Base-by-base conservation (phyloP, 164 flowering plant genomes). In the Cinnamomum chago region DNA sequence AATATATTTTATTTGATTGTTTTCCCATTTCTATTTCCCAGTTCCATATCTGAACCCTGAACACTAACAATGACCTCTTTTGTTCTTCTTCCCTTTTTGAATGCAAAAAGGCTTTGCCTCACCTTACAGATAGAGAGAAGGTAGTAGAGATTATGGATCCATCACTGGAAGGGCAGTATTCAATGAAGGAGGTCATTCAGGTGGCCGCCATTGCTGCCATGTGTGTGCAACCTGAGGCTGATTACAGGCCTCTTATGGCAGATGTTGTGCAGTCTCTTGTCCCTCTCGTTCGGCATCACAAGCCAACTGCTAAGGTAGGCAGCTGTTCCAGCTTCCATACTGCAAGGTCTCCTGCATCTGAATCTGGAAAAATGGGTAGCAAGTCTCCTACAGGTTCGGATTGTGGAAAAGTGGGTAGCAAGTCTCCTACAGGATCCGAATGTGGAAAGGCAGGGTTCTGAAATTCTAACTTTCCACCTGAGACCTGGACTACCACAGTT, bases 201-300 rank as follows among this genome's bases (percentile, higher is more conserved):
- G 96, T 95, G 60, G 98, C 99, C 22, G 99, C 99, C 58, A 93
- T 95, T 72, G 98, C 99, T n/a, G 94, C 97, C 23, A 93, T 95
- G 98, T 95, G 99, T 50, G 97, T 95, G 58, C 98, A 93, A 78
- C 85, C 97, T 2, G 98, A 93, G 82, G 89, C 97, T 14, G 97
- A 95, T 82, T 95, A 95, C 81, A 82, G 99, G 78, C 99, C 98
- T 22, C 73, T 95, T 58, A 95, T 95, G 97, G 93, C 99, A 1
- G 96, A 93, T 79, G 98, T 95, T 0, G 96, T 93, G 76, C 98
- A 95, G 84, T 95, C 99, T 2, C 79, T 95, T 55, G 92, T 87
- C 27, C 99, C 98, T 23, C 82, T 93, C 33, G 95, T 90, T 79
- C 93, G 86, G 81, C 82, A 73, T 70, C 86, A 83, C 70, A 78